These are phyloP conservation scores for Phytopythium aichiense DNA, from an alignment of 352 stramenopile species.

Conservation along the genomic window DNA sequence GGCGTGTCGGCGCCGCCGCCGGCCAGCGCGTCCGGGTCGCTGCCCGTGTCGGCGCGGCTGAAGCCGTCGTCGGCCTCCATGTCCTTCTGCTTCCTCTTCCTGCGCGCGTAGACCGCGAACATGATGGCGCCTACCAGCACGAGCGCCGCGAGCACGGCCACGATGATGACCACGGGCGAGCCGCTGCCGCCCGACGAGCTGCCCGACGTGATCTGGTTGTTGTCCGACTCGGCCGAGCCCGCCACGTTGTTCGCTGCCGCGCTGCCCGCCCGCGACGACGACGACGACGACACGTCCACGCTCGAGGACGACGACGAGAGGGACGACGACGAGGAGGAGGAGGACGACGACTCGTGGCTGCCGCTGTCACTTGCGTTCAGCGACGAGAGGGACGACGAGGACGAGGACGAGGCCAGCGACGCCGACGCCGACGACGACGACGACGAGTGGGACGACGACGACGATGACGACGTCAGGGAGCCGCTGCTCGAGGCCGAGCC, in stretches of 20 bases:
- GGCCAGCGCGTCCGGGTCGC: constrained; percentile 17
- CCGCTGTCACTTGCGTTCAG: constrained; percentile 9
- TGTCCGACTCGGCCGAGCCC: constrained; percentile 11
- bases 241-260: constrained; percentile 11
- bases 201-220: constrained; percentile 16
- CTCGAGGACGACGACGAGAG: constrained; percentile 3
- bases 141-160: constrained; percentile 53
- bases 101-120: constrained; percentile 72
- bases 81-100: constrained; percentile 63
- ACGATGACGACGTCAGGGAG: constrained; percentile 7
- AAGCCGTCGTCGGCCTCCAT: constrained; percentile 43
- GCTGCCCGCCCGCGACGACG: constrained; percentile 8
- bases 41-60: constrained; percentile 27
- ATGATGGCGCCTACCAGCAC: constrained; percentile 62
- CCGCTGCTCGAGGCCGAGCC: constrained; percentile 4
- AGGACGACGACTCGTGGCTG: constrained; percentile 6
- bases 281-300: constrained; percentile 11
- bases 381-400: constrained; percentile 10
- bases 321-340: constrained; percentile 14
- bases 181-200: constrained; percentile 31
- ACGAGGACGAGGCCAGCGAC: not conserved
- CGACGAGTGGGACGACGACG: constrained; percentile 3
- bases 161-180: constrained; percentile 64
- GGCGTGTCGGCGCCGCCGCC: constrained; percentile 46
- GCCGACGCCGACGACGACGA: not conserved